Conservation (phyloP, 169 alveolate species). For the Miamiensis avidus region DNA sequence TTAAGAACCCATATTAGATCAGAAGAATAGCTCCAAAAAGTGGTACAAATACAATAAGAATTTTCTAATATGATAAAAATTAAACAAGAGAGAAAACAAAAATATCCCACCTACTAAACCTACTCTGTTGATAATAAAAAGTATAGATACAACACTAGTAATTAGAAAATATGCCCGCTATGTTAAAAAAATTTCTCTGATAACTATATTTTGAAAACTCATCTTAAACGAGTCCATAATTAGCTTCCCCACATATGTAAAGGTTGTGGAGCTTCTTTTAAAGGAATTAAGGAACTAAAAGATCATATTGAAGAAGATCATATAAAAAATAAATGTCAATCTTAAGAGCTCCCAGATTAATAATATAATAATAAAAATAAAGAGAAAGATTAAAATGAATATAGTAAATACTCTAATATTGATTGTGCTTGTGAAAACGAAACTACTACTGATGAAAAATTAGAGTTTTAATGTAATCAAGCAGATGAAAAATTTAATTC, state of each 20-base stretch:
- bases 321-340: too few species aligned
- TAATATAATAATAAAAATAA: too few species aligned
- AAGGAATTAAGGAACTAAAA: background rate
- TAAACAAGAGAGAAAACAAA: too few species aligned
- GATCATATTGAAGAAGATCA: background rate
- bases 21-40: background rate
- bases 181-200: background rate
- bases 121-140: background rate
- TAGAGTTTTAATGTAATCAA: too few species aligned
- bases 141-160: background rate
- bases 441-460: too few species aligned
- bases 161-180: background rate
- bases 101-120: background rate
- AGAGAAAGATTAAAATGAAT: too few species aligned
- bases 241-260: background rate
- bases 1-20: too few species aligned
- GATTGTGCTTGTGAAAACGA: too few species aligned
- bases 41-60: background rate
- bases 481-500: too few species aligned
- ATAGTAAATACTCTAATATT: too few species aligned
- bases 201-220: background rate
- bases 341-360: too few species aligned
- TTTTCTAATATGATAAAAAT: background rate
- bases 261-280: background rate
- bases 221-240: background rate